Evolutionary conservation across 495 filamentous ascomycete genomes (phyloP).

Genomic region (Cryomyces minteri): DNA sequence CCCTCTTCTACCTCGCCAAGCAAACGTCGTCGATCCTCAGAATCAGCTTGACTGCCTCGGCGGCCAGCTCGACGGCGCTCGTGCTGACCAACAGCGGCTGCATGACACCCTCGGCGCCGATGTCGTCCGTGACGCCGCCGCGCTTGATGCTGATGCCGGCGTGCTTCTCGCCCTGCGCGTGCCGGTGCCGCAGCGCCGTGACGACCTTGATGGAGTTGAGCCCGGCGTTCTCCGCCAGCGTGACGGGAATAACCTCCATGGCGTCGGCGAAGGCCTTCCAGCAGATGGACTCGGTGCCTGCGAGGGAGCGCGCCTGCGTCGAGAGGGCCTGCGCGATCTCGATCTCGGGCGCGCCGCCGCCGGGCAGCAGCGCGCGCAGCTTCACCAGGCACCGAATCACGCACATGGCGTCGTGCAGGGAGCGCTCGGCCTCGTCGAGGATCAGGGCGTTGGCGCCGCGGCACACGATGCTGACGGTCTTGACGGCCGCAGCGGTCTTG

Average conservation of each 20-base stretch:
- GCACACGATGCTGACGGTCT: constrained; percentile 85
- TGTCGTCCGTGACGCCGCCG: constrained; percentile 87
- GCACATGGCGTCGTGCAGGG: constrained; percentile 90
- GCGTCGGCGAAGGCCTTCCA: constrained; percentile 98
- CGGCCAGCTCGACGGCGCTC: constrained; percentile 88
- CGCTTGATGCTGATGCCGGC: constrained; percentile 94
- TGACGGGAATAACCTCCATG: constrained; percentile 93
- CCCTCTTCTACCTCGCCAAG: too few species aligned
- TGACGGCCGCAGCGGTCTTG: constrained; percentile 38
- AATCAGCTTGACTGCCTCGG: constrained; percentile 98
- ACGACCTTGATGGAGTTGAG: constrained; percentile 97
- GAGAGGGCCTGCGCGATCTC: constrained; percentile 72
- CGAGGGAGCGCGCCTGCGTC: constrained; percentile 61
- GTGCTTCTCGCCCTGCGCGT: constrained; percentile 86
- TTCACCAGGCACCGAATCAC: constrained; percentile 96
- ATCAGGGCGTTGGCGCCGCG: constrained; percentile 90
- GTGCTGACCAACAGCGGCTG: constrained; percentile 93
- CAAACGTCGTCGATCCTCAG: constrained; percentile 70
- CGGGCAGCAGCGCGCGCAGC: constrained; percentile 89
- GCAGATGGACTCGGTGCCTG: constrained; percentile 89
- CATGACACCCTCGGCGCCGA: constrained; percentile 91
- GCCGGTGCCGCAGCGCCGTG: constrained; percentile 85
- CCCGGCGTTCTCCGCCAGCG: constrained; percentile 90
- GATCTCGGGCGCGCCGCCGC: constrained; percentile 90
- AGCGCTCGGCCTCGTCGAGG: constrained; percentile 90